These are phyloP conservation scores for Orbilia javanica DNA, from an alignment of 2,329 filamentous ascomycete genomes.

Conservation along the genomic window DNA sequence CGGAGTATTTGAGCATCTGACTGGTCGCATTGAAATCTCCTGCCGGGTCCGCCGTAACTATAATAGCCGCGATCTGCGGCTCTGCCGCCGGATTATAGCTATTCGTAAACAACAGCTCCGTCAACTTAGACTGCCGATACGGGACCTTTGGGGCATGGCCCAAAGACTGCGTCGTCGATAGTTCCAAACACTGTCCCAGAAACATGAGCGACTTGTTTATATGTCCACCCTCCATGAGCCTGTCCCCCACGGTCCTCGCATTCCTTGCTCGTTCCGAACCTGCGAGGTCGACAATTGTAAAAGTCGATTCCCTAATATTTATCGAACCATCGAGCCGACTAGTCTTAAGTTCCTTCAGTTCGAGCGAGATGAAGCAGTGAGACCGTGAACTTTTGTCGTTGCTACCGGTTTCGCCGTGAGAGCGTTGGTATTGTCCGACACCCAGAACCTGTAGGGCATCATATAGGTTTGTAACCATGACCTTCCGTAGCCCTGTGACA, in stretches of 20 bases:
- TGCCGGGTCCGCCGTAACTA: constrained; percentile 91
- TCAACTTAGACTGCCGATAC: constrained; percentile 86
- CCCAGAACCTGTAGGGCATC: constrained; percentile 72
- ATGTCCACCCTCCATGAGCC: constrained; percentile 93
- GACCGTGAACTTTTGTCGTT: constrained; percentile 93
- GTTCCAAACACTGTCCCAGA: constrained; percentile 93
- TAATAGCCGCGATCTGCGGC: constrained; percentile 91
- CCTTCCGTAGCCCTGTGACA: constrained; percentile 89
- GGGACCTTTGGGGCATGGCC: constrained; percentile 69
- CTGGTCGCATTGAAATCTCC: constrained; percentile 98
- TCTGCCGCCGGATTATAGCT: constrained; percentile 76
- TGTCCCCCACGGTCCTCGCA: constrained; percentile 92
- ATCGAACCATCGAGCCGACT: constrained; percentile 76
- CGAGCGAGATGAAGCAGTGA: constrained; percentile 68
- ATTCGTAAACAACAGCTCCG: constrained; percentile 87
- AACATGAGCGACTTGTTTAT: constrained; percentile 99
- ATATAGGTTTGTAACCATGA: constrained; percentile 83
- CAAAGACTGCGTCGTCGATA: constrained; percentile 72
- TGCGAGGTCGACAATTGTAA: constrained; percentile 92
- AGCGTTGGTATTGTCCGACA: constrained; percentile 73
- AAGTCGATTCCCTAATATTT: constrained; percentile 69
- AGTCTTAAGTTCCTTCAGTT: constrained; percentile 58
- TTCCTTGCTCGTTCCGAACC: constrained; percentile 93
- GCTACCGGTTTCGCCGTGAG: constrained; percentile 89
- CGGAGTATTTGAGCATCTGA: constrained; percentile 94